A percentile compares a stretch with the other conserved stretches of the same genome.
These are phyloP conservation scores for Yarrowia hollandica DNA, from an alignment of 805 yeast species.

Conservation along the genomic window DNA sequence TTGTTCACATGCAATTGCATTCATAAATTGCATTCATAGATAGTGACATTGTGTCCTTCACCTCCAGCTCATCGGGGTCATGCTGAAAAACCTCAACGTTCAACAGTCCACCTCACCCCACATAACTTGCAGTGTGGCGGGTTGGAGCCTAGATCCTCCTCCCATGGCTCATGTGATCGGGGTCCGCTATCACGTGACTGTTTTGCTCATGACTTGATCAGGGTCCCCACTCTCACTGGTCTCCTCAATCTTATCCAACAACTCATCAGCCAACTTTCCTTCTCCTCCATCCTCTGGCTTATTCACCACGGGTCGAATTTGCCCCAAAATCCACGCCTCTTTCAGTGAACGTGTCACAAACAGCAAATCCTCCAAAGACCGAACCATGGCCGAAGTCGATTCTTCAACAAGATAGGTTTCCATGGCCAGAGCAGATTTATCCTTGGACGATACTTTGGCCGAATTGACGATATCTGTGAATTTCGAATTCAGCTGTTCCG, in stretches of 20 bases:
- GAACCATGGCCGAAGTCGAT: constrained; percentile 42
- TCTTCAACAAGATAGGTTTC: constrained; percentile 45
- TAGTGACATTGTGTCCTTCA: too few relatives aligned
- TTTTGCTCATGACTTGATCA: too few relatives aligned
- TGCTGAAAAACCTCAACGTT: too few relatives aligned
- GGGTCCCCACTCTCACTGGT: neutral
- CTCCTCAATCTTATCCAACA: constrained; percentile 3
- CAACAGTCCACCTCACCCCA: too few relatives aligned
- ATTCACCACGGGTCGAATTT: constrained; percentile 37
- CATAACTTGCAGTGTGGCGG: too few relatives aligned
- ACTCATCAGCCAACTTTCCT: neutral
- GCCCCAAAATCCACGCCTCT: constrained; percentile 49
- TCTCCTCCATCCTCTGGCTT: constrained; percentile 28
- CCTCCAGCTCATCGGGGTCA: too few relatives aligned
- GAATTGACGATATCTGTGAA: constrained; percentile 38
- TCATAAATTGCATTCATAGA: too few relatives aligned
- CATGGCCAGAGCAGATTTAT: constrained; percentile 42
- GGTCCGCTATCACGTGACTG: neutral
- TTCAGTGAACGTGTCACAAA: constrained; percentile 44
- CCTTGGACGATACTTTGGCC: constrained; percentile 39
- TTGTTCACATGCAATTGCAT: too few relatives aligned
- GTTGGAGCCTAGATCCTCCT: too few relatives aligned
- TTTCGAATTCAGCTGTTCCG: constrained; percentile 36
- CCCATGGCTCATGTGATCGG: too few relatives aligned
- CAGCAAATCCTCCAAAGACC: constrained; percentile 45